Percentiles rank a stretch among this genome's conserved stretches.
phyloP scores from a whole-genome alignment of 2,329 filamentous ascomycete genomes.

The Hypoxylon sp. region DNA sequence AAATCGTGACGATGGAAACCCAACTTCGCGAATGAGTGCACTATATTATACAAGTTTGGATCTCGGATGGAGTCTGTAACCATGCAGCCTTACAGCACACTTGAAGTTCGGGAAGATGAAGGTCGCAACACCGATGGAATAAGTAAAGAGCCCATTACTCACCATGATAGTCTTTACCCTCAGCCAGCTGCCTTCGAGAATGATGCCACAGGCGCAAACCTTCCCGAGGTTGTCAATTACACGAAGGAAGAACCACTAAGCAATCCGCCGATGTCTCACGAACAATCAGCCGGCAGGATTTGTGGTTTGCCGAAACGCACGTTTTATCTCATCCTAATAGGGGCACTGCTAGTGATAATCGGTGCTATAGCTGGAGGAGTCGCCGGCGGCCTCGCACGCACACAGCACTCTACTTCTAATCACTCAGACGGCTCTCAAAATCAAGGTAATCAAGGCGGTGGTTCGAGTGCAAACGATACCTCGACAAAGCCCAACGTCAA shows the following conservation, averaged over 20 bases:
- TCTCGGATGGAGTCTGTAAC: neutral
- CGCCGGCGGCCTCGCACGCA: slow-evolving; percentile 36
- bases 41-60: neutral
- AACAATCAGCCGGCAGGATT: slow-evolving; percentile 18
- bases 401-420: neutral
- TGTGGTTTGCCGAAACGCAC: slow-evolving; percentile 41
- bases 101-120: slow-evolving; percentile 26
- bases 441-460: neutral
- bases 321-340: slow-evolving; percentile 32
- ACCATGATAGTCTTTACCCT: slow-evolving; percentile 13
- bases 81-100: slow-evolving; percentile 35
- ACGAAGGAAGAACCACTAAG: neutral
- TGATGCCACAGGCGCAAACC: slow-evolving; percentile 3
- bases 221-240: slow-evolving; percentile 19
- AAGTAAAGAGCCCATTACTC: slow-evolving; percentile 16
- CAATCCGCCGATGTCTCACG: neutral
- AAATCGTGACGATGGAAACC: neutral
- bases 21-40: neutral
- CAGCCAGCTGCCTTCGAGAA: slow-evolving; percentile 22
- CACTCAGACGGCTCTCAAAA: slow-evolving; percentile 1
- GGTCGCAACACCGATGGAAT: slow-evolving; percentile 1
- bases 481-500: slow-evolving; percentile 29
- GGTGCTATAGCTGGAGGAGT: slow-evolving; percentile 45
- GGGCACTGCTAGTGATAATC: slow-evolving; percentile 29
- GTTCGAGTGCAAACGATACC: neutral